Conservation (phyloP, 2,329 filamentous ascomycete genomes). For the Xylaria sp. region DNA sequence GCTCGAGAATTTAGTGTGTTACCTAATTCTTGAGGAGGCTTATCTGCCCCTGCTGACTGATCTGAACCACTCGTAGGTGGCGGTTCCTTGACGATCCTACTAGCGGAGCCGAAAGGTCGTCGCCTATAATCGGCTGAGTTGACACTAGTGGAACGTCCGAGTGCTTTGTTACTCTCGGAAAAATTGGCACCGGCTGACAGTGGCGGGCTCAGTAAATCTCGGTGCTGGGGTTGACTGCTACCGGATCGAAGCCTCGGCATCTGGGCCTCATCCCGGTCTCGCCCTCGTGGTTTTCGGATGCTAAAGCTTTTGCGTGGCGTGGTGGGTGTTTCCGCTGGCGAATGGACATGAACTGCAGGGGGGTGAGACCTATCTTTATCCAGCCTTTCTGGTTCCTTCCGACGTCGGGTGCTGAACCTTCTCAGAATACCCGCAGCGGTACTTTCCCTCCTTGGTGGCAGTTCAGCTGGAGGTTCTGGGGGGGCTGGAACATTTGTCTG, state of each 20-base stretch:
- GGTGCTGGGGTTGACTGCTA: constrained; percentile 77
- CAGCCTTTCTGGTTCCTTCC: constrained; percentile 72
- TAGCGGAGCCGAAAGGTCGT: constrained; percentile 61
- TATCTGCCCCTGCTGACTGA: constrained; percentile 71
- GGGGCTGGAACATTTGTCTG: constrained; percentile 59
- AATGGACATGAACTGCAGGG: constrained; percentile 80
- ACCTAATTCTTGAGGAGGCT: constrained; percentile 63
- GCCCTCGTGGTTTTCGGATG: constrained; percentile 68
- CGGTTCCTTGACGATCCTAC: constrained; percentile 68
- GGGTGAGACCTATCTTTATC: constrained; percentile 76
- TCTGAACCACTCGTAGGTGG: constrained; percentile 84
- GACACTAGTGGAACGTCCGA: constrained; percentile 90
- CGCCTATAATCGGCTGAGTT: constrained; percentile 86
- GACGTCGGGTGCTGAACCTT: constrained; percentile 88
- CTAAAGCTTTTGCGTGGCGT: constrained; percentile 89
- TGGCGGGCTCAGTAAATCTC: constrained; percentile 81
- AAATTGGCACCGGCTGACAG: constrained; percentile 66
- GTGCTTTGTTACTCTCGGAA: constrained; percentile 72
- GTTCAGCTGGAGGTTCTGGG: constrained; percentile 69
- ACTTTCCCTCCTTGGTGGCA: constrained; percentile 82
- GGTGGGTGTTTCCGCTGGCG: constrained; percentile 72
- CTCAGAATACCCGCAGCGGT: constrained; percentile 85
- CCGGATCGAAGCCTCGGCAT: constrained; percentile 63
- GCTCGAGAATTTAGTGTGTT: constrained; percentile 65
- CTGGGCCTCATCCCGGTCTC: constrained; percentile 63